Conservation (phyloP, 768 basidiomycete genomes). For the Hypholoma fasciculare region DNA sequence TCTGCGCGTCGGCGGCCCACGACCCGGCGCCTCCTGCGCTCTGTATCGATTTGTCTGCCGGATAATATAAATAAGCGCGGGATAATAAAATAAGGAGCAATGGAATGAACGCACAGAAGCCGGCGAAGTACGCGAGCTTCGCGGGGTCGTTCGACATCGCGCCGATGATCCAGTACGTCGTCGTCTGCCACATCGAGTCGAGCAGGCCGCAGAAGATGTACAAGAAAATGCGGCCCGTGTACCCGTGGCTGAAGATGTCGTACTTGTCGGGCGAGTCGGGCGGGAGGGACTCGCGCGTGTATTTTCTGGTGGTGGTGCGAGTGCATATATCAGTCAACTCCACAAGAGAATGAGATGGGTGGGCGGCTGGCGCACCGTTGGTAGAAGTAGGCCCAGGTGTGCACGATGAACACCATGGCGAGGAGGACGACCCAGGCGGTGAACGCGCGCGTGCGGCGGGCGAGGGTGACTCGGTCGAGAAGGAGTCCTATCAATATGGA, state of each 20-base stretch:
- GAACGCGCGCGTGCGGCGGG: conserved; percentile 72
- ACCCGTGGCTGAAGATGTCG: conserved; percentile 58
- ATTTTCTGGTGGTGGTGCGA: conserved; percentile 32
- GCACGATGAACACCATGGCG: conserved; percentile 63
- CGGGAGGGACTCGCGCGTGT: conserved; percentile 55
- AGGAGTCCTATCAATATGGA: conserved; percentile 69
- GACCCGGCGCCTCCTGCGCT: conserved; percentile 74
- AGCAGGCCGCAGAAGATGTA: conserved; percentile 75
- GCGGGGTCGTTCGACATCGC: conserved; percentile 83
- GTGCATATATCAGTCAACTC: background rate
- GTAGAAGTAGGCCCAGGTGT: conserved; percentile 78
- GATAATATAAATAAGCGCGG: background rate
- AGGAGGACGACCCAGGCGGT: conserved; percentile 65
- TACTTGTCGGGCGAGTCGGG: conserved; percentile 40
- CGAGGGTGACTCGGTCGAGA: conserved; percentile 56
- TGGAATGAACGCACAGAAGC: conserved; percentile 63
- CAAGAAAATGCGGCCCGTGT: conserved; percentile 55
- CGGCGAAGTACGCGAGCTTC: conserved; percentile 78
- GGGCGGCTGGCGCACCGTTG: conserved; percentile 50
- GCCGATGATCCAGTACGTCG: conserved; percentile 82
- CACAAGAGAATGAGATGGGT: too few species aligned
- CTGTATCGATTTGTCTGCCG: conserved; percentile 56
- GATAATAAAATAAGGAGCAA: background rate
- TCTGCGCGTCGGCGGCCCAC: conserved; percentile 70
- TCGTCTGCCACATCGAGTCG: conserved; percentile 86